Evolutionary conservation across 1,139 yeast species (phyloP).

Genomic region (Lodderomyces parapsilosis): DNA sequence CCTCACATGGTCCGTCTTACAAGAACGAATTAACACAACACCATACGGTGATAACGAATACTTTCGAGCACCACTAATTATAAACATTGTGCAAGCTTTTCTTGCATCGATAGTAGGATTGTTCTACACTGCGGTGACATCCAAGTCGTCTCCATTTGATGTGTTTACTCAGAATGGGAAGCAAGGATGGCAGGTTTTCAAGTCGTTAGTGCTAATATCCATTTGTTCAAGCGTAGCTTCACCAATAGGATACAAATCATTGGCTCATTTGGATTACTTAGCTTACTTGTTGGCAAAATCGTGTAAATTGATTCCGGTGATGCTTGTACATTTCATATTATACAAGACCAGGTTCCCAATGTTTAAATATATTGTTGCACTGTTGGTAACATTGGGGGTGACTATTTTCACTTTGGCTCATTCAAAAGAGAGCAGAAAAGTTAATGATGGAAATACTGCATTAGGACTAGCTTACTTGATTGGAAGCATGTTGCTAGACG

Average conservation of each 20-base stretch:
- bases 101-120: conserved; percentile 73
- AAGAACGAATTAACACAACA: conserved; percentile 81
- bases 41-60: conserved; percentile 56
- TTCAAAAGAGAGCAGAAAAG: conserved; percentile 17
- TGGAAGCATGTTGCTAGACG: conserved; percentile 76
- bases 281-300: conserved; percentile 86
- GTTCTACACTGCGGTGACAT: conserved; percentile 44
- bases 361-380: conserved; percentile 77
- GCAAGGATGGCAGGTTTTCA: conserved; percentile 23
- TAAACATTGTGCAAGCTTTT: conserved; percentile 70
- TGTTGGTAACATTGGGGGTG: conserved; percentile 78
- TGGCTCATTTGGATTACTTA: conserved; percentile 82
- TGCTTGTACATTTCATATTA: conserved; percentile 74
- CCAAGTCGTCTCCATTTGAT: conserved; percentile 28
- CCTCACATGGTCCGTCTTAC: conserved; percentile 86
- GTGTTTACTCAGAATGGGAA: conserved; percentile 27
- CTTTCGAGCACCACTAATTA: conserved; percentile 74
- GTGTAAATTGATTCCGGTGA: conserved; percentile 90
- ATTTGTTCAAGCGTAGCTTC: conserved; percentile 77
- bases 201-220: conserved; percentile 62
- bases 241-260: conserved; percentile 74
- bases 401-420: conserved; percentile 64
- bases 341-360: conserved; percentile 72
- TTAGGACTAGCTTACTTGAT: conserved; percentile 62
- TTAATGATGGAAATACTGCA: conserved; percentile 40